Percentiles rank a stretch among this genome's conserved stretches.
Conservation (phyloP, 2,329 filamentous ascomycete species). For the Exophiala dermatitidis region DNA sequence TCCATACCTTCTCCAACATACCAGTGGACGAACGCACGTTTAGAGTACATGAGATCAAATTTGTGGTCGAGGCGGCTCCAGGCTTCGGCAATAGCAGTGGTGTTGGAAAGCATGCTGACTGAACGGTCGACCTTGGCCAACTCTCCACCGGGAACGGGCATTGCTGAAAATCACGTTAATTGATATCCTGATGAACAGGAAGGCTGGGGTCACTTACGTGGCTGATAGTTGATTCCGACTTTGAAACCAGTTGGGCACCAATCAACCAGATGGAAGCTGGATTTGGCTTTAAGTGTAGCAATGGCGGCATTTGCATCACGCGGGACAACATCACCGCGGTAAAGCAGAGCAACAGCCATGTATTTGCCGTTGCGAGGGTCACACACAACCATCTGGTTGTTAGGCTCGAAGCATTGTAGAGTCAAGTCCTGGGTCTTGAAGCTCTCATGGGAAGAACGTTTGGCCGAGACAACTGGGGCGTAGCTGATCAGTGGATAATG, state of each 20-base stretch:
- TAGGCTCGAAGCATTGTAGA: constrained; percentile 60
- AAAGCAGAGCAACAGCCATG: constrained; percentile 60
- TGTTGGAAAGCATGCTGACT: constrained; percentile 60
- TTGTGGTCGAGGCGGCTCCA: constrained; percentile 60
- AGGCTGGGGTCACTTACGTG: constrained; percentile 31
- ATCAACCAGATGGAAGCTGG: constrained; percentile 59
- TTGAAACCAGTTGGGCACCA: constrained; percentile 66
- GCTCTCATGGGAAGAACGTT: constrained; percentile 77
- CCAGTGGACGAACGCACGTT: constrained; percentile 65
- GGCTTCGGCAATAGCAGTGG: constrained; percentile 59
- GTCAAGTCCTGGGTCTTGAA: constrained; percentile 75
- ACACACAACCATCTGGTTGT: constrained; percentile 65
- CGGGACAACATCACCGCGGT: constrained; percentile 59
- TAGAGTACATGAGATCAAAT: constrained; percentile 64
- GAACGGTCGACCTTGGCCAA: constrained; percentile 49
- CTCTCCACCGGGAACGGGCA: constrained; percentile 47
- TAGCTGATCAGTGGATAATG: constrained; percentile 62
- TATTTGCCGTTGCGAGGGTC: constrained; percentile 61
- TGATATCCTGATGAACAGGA: not conserved
- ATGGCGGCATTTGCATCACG: constrained; percentile 55
- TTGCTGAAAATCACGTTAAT: constrained; percentile 28
- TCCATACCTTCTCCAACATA: constrained; percentile 87
- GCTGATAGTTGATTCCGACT: constrained; percentile 61
- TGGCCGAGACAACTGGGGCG: constrained; percentile 56
- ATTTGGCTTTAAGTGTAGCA: constrained; percentile 56